Conservation (phyloP, 805 yeast species). For the Dipodascopsis uninucleata region DNA sequence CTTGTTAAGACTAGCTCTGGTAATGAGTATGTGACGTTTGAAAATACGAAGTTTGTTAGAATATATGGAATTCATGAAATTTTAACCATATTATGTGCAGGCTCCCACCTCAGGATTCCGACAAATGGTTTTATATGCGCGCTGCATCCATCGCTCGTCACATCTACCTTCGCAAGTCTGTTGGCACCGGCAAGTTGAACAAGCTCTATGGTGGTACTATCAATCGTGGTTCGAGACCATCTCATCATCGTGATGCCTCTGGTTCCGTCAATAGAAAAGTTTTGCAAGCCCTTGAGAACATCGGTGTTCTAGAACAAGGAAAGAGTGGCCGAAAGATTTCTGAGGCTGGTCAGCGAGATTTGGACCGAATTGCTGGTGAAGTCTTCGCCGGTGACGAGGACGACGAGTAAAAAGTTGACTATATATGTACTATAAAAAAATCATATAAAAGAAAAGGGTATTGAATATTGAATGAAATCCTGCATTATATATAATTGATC, state of each 20-base stretch:
- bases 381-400: slow-evolving; percentile 28
- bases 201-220: slow-evolving; percentile 98
- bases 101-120: slow-evolving; percentile 99
- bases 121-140: slow-evolving; percentile 98
- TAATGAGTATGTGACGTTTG: slow-evolving; percentile 52
- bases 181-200: slow-evolving; percentile 99
- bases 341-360: slow-evolving; percentile 99
- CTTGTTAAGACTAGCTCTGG: slow-evolving; percentile 98
- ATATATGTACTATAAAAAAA: too few species aligned
- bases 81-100: slow-evolving; percentile 2
- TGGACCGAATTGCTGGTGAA: slow-evolving; percentile 68
- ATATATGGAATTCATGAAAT: not conserved
- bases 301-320: slow-evolving; percentile 93
- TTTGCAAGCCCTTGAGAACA: slow-evolving; percentile 96
- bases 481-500: too few species aligned
- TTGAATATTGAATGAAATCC: too few species aligned
- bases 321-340: slow-evolving; percentile 99
- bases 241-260: slow-evolving; percentile 97
- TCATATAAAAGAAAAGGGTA: too few species aligned
- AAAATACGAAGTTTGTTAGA: slow-evolving; percentile 21
- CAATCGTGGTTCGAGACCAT: slow-evolving; percentile 99
- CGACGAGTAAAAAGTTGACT: slow-evolving; percentile 21
- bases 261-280: slow-evolving; percentile 99
- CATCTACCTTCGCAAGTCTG: slow-evolving; percentile 98
- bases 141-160: slow-evolving; percentile 99